Evolutionary conservation across 345 rosid species (phyloP).

Genomic region (Euphorbia tirucalli): DNA sequence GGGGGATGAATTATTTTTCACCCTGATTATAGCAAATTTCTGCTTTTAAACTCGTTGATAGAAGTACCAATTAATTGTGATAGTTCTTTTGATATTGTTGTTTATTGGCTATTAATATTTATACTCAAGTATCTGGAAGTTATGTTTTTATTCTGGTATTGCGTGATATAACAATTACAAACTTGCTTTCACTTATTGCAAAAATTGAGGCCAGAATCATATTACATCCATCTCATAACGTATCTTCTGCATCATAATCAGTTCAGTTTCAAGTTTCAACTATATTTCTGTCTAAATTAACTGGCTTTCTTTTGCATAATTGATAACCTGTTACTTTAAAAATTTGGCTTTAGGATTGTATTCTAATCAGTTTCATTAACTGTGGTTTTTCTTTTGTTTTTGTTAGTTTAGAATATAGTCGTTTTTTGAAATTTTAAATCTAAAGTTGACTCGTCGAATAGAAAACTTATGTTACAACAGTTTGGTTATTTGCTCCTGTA

Average conservation of each 20-base stretch:
- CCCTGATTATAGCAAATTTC: neutral
- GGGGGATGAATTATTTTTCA: neutral
- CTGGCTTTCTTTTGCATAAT: neutral
- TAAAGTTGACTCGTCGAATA: neutral
- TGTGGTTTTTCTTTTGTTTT: too few relatives aligned
- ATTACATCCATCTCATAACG: neutral
- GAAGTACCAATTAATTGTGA: neutral
- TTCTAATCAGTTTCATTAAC: too few relatives aligned
- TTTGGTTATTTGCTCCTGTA: conserved; percentile 21
- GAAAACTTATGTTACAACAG: conserved; percentile 2
- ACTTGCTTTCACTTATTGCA: neutral
- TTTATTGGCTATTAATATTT: neutral
- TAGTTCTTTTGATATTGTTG: neutral
- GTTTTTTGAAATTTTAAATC: neutral
- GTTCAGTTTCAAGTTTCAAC: neutral
- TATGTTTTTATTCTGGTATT: neutral
- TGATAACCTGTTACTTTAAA: neutral
- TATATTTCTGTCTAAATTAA: neutral
- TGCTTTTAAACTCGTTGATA: neutral
- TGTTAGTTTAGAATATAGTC: neutral
- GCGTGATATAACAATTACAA: neutral
- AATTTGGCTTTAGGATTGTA: neutral
- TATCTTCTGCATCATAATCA: neutral
- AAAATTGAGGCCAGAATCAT: neutral
- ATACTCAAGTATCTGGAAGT: too few relatives aligned